Evolutionary conservation across 345 rosid species (phyloP), one percentile per base, ranked within the genome.

Genomic region (Citrus cavaleriei): DNA sequence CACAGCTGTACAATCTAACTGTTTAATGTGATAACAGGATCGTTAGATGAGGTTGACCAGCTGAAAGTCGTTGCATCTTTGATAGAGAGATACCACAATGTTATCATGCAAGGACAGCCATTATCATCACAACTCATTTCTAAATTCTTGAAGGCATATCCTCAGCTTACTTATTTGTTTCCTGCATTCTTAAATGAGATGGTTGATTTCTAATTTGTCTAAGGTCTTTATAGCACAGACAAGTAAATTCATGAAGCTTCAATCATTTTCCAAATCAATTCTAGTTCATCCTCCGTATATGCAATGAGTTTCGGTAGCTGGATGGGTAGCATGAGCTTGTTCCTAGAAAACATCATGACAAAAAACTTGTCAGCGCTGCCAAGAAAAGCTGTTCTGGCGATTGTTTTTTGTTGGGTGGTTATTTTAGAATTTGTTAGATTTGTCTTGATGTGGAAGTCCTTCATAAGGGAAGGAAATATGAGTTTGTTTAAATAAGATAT

Each of bases 121-220:
- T 77, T 90, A 75, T 84, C 88, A 62, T 32, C 87, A 14, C 79
- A 85, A 67, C 82, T 80, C 40, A 62, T 88, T 73, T 79, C 88
- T 16, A 83, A 71, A 58, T 91, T 94, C 83, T 51, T 74, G 65
- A 49, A 74, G 66, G 84, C 88, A 65, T 92, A 85, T 75, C 95
- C 95, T 1, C 85, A 79, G 63, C 75, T 40, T 58, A 57, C 60
- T 35, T 28, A 65, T 16, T 84, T 85, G 84, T 89, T 89, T 89
- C 85, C 81, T 67, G 42, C 74, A 80, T 62, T 80, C 80, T 63
- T 37, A 57, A 71, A 10, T 64, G 35, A 77, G 65, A 54, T 19
- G 34, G 59, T 28, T n/a, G 21, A 28, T 12, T 63, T 40, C 30
- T 24, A 14, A 3, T 8, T 14, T 32, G 9, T 67, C n/a, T 8